phyloP scores from a whole-genome alignment of 371 early-diverging fungal species.

The Dipsacomyces acuminosporus region DNA sequence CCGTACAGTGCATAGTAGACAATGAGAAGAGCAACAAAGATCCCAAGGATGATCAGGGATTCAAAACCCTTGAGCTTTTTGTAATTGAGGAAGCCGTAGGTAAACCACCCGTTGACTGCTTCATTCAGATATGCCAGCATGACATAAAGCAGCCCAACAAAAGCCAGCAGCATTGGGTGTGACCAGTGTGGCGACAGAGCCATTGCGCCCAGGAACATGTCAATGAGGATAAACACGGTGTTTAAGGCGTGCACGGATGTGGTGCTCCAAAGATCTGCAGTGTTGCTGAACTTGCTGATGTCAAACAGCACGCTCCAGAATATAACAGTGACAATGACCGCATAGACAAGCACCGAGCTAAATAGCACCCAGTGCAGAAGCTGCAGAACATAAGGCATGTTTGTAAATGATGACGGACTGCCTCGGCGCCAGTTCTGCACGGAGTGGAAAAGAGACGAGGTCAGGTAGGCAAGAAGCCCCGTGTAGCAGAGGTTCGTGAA shows the following conservation, averaged over 20 bases:
- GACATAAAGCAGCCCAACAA: slow-evolving; percentile 16
- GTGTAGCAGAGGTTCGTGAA: slow-evolving; percentile 40
- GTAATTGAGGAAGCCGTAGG: slow-evolving; percentile 33
- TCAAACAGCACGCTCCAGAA: slow-evolving; percentile 30
- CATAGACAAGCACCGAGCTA: slow-evolving; percentile 25
- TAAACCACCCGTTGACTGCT: slow-evolving; percentile 34
- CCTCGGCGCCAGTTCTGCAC: slow-evolving; percentile 7
- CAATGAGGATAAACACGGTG: slow-evolving; percentile 11
- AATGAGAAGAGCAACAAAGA: slow-evolving; percentile 14
- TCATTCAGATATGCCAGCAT: slow-evolving; percentile 26
- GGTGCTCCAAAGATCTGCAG: slow-evolving; percentile 11
- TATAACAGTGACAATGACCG: slow-evolving; percentile 17
- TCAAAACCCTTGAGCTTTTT: slow-evolving; percentile 9
- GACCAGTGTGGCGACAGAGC: slow-evolving; percentile 29
- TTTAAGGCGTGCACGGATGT: slow-evolving; percentile 35
- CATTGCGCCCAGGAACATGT: slow-evolving; percentile 24
- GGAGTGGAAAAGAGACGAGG: slow-evolving; percentile 18
- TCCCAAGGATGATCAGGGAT: slow-evolving; percentile 7
- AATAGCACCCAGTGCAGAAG: slow-evolving; percentile 41
- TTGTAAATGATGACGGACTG: slow-evolving; percentile 2
- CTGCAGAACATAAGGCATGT: slow-evolving; percentile 21
- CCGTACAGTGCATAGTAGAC: slow-evolving; percentile 24
- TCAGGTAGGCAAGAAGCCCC: slow-evolving; percentile 23
- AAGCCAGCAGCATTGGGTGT: slow-evolving; percentile 14
- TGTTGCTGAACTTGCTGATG: not conserved